Evolutionary conservation across 495 filamentous ascomycete genomes (phyloP).

Genomic region (Tuber indicum): DNA sequence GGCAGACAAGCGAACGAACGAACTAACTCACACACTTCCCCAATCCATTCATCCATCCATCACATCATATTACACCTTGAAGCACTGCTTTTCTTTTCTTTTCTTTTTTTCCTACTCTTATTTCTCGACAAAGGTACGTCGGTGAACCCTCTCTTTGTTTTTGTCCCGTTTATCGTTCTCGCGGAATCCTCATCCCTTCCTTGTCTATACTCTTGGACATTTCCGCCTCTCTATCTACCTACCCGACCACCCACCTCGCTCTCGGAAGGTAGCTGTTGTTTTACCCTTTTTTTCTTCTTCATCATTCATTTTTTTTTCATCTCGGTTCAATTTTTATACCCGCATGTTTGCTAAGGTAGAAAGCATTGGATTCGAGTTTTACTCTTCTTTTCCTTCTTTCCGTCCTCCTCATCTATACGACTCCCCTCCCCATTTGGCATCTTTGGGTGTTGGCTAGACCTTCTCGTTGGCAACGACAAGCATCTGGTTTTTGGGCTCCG

Average conservation of each 20-base stretch:
- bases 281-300: background rate
- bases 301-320: background rate
- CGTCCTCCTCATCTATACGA: background rate
- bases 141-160: conserved; percentile 16
- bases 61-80: conserved; percentile 29
- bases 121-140: conserved; percentile 21
- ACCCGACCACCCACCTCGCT: background rate
- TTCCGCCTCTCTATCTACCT: background rate
- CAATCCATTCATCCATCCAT: conserved; percentile 31
- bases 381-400: background rate
- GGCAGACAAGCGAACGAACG: background rate
- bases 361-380: background rate
- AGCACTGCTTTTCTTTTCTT: conserved; percentile 17
- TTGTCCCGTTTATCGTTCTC: conserved; percentile 14
- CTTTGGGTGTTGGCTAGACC: background rate
- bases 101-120: conserved; percentile 13
- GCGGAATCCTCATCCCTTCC: conserved; percentile 2
- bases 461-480: background rate
- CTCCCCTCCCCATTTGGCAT: background rate
- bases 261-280: background rate
- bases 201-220: background rate
- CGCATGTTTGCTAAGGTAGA: background rate
- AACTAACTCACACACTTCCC: conserved; percentile 31
- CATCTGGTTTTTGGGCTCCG: conserved; percentile 13
- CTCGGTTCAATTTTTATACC: background rate